Evolutionary conservation across 805 yeast species (phyloP).

Genomic region (Cyberlindnera maclurae): DNA sequence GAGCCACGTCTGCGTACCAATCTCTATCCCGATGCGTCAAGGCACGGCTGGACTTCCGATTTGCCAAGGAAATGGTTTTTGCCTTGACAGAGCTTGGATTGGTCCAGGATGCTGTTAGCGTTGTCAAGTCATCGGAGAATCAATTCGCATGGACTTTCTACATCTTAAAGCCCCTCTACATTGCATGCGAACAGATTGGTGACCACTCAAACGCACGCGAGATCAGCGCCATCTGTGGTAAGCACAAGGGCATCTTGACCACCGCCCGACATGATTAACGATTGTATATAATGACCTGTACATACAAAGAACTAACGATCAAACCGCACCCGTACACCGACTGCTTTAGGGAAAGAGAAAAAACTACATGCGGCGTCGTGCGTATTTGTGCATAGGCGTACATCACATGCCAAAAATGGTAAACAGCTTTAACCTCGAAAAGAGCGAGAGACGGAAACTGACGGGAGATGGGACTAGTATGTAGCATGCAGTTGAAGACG

Average conservation of each 20-base stretch:
- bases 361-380: no score
- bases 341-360: no score
- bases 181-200: conserved; percentile 36
- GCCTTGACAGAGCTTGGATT: conserved; percentile 48
- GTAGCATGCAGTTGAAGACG: no score
- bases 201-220: conserved; percentile 28
- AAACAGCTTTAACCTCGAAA: no score
- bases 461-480: no score
- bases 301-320: not conserved
- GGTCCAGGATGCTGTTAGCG: conserved; percentile 61
- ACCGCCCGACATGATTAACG: not conserved
- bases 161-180: conserved; percentile 36
- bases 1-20: conserved; percentile 49
- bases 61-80: conserved; percentile 66
- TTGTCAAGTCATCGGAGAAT: conserved; percentile 58
- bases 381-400: no score
- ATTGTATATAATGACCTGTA: no score
- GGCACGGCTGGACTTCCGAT: conserved; percentile 48
- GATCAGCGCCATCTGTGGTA: conserved; percentile 27
- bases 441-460: no score
- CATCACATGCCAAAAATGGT: no score
- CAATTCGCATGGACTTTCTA: conserved; percentile 63
- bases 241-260: conserved; percentile 3
- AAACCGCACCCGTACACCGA: no score
- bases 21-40: conserved; percentile 29